These are phyloP conservation scores for Diaporthe amygdali DNA, from an alignment of 2,329 filamentous ascomycete genomes.

Conservation along the genomic window DNA sequence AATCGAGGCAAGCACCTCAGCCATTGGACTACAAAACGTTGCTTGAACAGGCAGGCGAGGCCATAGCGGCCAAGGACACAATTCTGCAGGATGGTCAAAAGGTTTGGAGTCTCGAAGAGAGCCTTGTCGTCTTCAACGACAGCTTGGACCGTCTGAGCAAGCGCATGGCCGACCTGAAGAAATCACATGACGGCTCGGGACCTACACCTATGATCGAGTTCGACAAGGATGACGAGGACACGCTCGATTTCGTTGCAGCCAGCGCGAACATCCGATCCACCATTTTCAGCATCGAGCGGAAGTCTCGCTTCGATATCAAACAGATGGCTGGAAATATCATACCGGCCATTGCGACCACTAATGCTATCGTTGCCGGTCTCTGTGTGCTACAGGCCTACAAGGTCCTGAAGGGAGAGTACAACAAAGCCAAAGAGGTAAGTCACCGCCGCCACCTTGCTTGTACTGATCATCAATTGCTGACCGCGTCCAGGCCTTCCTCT, in stretches of 20 bases:
- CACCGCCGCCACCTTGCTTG: neutral
- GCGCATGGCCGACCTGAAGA: conserved; percentile 70
- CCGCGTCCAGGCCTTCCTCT: conserved; percentile 72
- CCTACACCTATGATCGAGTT: conserved; percentile 77
- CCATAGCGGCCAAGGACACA: conserved; percentile 57
- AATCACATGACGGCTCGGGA: conserved; percentile 46
- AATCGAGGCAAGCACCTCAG: conserved; percentile 75
- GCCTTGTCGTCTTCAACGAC: conserved; percentile 84
- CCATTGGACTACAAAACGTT: conserved; percentile 73
- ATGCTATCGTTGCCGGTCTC: conserved; percentile 91
- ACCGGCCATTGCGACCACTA: conserved; percentile 96
- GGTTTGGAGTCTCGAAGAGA: conserved; percentile 83
- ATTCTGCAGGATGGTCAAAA: conserved; percentile 72
- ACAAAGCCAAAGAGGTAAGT: conserved; percentile 74
- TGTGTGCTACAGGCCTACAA: conserved; percentile 95
- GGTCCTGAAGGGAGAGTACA: conserved; percentile 75
- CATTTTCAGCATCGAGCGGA: conserved; percentile 86
- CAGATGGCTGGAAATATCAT: conserved; percentile 99
- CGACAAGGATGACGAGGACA: conserved; percentile 96
- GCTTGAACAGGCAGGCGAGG: conserved; percentile 53
- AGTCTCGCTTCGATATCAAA: conserved; percentile 96
- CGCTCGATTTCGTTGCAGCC: conserved; percentile 90
- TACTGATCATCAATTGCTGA: neutral
- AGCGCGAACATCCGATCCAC: conserved; percentile 88
- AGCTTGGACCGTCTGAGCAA: conserved; percentile 79